These are phyloP conservation scores for Alternaria metachromatica DNA, from an alignment of 2,329 filamentous ascomycete genomes.

Conservation along the genomic window DNA sequence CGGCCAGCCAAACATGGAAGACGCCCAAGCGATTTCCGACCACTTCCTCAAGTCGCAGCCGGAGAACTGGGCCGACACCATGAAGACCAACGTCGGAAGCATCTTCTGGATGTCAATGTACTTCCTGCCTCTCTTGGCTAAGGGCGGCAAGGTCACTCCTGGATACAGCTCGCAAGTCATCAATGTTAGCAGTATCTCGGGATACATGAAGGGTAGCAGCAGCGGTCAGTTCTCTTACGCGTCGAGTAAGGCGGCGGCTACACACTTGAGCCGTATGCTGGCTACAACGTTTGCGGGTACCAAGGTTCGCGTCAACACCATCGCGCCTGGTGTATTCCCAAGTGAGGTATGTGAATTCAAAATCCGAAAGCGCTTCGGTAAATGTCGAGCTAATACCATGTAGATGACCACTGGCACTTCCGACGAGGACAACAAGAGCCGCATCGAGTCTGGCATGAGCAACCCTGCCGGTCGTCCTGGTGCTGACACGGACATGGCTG, in stretches of 20 bases:
- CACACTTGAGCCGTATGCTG: constrained; percentile 55
- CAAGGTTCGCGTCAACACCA: constrained; percentile 49
- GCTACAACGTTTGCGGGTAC: constrained; percentile 53
- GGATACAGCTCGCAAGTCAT: constrained; percentile 60
- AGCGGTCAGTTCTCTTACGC: constrained; percentile 61
- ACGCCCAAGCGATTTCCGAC: constrained; percentile 57
- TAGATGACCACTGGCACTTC: constrained; percentile 59
- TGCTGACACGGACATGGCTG: constrained; percentile 52
- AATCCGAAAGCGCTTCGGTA: neutral
- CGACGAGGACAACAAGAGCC: constrained; percentile 56
- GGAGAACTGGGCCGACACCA: constrained; percentile 57
- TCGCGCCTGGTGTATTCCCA: constrained; percentile 54
- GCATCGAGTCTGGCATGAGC: constrained; percentile 49
- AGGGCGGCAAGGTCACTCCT: constrained; percentile 54
- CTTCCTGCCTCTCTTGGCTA: constrained; percentile 61
- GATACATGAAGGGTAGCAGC: constrained; percentile 57
- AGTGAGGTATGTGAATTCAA: constrained; percentile 33
- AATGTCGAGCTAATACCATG: neutral
- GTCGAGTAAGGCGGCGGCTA: constrained; percentile 57
- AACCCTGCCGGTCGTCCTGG: constrained; percentile 52
- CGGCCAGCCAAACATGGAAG: constrained; percentile 58
- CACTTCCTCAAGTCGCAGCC: constrained; percentile 59
- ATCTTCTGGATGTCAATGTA: constrained; percentile 62
- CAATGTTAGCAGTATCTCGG: constrained; percentile 61
- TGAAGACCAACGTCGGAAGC: constrained; percentile 59